Conservation (phyloP, 139 green algal species). For the Marvania coccoides region DNA sequence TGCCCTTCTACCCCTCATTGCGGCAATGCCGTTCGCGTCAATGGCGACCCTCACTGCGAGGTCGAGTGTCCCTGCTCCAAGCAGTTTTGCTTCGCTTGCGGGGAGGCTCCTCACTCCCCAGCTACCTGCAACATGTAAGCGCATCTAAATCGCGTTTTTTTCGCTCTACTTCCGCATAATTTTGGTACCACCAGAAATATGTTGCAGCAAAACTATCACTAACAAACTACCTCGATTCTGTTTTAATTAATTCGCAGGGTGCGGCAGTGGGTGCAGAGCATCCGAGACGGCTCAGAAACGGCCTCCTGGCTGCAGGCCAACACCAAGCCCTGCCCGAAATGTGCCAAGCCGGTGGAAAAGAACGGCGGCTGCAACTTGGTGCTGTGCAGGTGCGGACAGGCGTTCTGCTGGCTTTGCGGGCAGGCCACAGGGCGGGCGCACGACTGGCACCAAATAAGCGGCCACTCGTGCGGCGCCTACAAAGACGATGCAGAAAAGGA, state of each 20-base stretch:
- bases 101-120: slow-evolving; percentile 66
- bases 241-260: too few species aligned
- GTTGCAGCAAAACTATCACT: too few species aligned
- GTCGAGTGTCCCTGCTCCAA: slow-evolving; percentile 57
- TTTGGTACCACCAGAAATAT: too few species aligned
- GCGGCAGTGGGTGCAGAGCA: slow-evolving; percentile 73
- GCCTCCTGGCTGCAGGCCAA: slow-evolving; percentile 68
- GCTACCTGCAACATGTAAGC: slow-evolving; percentile 78
- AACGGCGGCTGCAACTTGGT: slow-evolving; percentile 91
- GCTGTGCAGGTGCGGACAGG: slow-evolving; percentile 71
- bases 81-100: slow-evolving; percentile 84
- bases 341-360: slow-evolving; percentile 85
- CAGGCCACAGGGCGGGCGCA: slow-evolving; percentile 64
- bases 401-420: slow-evolving; percentile 90
- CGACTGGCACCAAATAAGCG: slow-evolving; percentile 71
- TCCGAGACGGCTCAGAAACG: slow-evolving; percentile 80
- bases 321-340: slow-evolving; percentile 90
- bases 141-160: neutral
- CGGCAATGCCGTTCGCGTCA: slow-evolving; percentile 54
- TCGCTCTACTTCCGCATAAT: too few species aligned
- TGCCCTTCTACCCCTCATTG: slow-evolving; percentile 64
- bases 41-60: slow-evolving; percentile 55
- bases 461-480: slow-evolving; percentile 78
- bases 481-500: slow-evolving; percentile 62
- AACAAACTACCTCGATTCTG: too few species aligned